These are phyloP conservation scores for Barnettozyma botsteinii DNA, from an alignment of 805 yeast genomes.

Conservation along the genomic window DNA sequence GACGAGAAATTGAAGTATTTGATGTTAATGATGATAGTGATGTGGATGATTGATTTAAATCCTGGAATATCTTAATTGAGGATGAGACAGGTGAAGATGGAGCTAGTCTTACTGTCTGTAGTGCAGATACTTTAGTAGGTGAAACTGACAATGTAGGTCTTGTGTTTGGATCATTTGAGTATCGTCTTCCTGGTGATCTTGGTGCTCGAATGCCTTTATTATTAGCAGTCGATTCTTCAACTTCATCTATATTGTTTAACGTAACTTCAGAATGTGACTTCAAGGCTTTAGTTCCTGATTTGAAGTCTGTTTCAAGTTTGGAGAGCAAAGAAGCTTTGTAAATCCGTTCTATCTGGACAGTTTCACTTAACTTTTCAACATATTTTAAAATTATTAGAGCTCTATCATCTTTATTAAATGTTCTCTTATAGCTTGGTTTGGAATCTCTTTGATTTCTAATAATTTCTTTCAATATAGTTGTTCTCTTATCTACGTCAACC, in stretches of 20 bases:
- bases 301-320: conserved; percentile 13
- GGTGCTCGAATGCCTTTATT: conserved; percentile 8
- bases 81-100: conserved; percentile 13
- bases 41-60: conserved; percentile 2
- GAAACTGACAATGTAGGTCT: conserved; percentile 12
- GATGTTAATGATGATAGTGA: conserved; percentile 1
- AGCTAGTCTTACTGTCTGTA: conserved; percentile 7
- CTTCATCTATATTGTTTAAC: conserved; percentile 6
- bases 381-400: conserved; percentile 42
- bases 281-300: background rate
- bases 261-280: background rate
- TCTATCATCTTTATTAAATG: conserved; percentile 36
- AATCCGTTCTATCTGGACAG: conserved; percentile 61
- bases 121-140: conserved; percentile 11
- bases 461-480: conserved; percentile 34
- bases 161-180: conserved; percentile 6
- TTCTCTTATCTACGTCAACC: conserved; percentile 34
- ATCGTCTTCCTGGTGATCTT: conserved; percentile 20
- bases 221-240: background rate
- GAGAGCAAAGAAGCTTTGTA: conserved; percentile 38
- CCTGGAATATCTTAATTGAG: background rate
- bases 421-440: conserved; percentile 20
- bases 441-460: conserved; percentile 24
- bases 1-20: conserved; percentile 6
- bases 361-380: conserved; percentile 47